phyloP scores from a whole-genome alignment of 768 basidiomycete genomes.

The Kwoniella europaea region DNA sequence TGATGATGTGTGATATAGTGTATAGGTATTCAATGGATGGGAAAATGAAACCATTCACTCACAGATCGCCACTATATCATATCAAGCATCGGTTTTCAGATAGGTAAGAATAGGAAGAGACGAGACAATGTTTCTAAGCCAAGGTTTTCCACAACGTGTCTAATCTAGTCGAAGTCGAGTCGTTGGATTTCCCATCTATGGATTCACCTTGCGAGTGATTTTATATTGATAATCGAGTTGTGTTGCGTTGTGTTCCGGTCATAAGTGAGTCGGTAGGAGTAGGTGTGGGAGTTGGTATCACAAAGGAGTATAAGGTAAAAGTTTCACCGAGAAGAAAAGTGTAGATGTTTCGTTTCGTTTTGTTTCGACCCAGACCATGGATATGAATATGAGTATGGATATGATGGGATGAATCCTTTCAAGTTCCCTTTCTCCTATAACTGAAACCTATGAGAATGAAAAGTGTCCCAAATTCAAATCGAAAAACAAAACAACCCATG shows the following conservation, averaged over 20 bases:
- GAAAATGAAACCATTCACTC: neutral
- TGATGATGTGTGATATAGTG: no score
- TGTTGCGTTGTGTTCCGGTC: neutral
- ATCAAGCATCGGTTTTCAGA: neutral
- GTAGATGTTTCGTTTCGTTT: neutral
- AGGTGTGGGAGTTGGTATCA: neutral
- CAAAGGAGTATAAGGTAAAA: conserved; percentile 6
- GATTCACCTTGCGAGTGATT: neutral
- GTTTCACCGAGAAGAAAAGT: conserved; percentile 7
- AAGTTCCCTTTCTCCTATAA: no score
- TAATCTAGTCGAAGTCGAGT: neutral
- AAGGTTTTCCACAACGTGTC: neutral
- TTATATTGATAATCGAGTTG: neutral
- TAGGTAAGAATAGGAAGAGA: neutral
- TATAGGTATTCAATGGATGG: neutral
- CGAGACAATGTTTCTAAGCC: neutral
- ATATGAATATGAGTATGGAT: no score
- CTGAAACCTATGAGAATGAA: no score
- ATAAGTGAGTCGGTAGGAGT: neutral
- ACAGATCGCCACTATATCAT: conserved; percentile 1
- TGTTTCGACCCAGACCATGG: neutral
- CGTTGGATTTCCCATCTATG: neutral
- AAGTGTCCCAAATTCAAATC: no score
- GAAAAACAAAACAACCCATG: no score
- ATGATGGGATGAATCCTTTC: no score